Percentiles rank a stretch among this genome's conserved stretches.
These are phyloP conservation scores for Camelina laxa DNA, from an alignment of 345 rosid genomes.

Conservation along the genomic window DNA sequence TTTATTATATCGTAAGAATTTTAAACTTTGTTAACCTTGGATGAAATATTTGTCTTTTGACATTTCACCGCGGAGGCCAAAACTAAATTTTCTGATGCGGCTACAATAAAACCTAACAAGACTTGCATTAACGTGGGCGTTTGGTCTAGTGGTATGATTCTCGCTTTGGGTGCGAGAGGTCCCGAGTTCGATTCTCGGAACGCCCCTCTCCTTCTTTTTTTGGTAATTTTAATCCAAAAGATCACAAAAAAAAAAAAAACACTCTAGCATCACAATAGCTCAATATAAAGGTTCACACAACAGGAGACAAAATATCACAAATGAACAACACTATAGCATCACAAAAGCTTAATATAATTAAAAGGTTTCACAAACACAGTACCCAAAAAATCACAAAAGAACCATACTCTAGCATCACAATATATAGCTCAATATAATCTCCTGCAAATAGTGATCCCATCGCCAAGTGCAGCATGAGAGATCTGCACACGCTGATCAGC, in stretches of 20 bases:
- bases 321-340: background rate
- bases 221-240: background rate
- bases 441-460: slow-evolving; percentile 64
- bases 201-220: slow-evolving; percentile 49
- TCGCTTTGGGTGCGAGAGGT: slow-evolving; percentile 94
- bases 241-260: no score
- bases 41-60: background rate
- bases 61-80: background rate
- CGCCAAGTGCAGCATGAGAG: slow-evolving; percentile 58
- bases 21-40: background rate
- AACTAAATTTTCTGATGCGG: background rate
- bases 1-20: no score
- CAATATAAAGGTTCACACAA: background rate
- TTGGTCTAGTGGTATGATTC: slow-evolving; percentile 92
- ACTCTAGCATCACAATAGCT: no score
- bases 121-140: slow-evolving; percentile 17
- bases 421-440: slow-evolving; percentile 38
- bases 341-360: background rate
- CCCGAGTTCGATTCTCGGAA: slow-evolving; percentile 79
- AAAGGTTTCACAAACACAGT: background rate
- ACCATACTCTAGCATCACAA: background rate
- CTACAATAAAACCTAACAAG: accelerated
- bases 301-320: background rate
- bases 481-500: slow-evolving; percentile 57
- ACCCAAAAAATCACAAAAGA: background rate